Evolutionary conservation across 75 land plant species (phyloP).

Genomic region (Cupressus sempervirens): DNA sequence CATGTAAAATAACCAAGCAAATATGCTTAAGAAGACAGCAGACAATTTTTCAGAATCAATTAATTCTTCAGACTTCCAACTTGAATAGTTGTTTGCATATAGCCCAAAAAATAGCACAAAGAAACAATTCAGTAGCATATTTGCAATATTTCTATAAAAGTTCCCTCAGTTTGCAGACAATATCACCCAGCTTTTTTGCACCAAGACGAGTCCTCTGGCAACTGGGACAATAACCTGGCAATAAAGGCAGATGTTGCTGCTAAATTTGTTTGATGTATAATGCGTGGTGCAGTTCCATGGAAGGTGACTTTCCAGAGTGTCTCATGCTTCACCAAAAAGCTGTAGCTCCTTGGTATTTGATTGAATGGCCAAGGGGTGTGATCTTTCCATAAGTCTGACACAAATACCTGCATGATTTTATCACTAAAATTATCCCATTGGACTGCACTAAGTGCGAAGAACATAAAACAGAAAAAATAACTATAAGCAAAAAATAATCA

Average conservation of each 20-base stretch:
- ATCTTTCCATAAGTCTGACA: constrained; percentile 90
- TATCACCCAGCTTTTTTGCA: constrained; percentile 7
- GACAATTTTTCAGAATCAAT: background rate
- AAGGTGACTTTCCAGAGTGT: constrained; percentile 92
- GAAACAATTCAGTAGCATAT: constrained; percentile 1
- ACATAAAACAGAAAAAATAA: background rate
- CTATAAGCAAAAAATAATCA: background rate
- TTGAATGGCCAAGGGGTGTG: constrained; percentile 99
- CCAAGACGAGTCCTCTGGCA: background rate
- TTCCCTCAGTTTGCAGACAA: background rate
- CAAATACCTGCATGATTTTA: constrained; percentile 56
- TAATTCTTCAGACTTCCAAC: background rate
- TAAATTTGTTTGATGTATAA: constrained; percentile 87
- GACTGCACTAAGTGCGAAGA: background rate
- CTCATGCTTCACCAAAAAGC: constrained; percentile 90
- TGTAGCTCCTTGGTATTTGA: constrained; percentile 90
- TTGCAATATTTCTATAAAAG: background rate
- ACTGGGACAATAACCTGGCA: constrained; percentile 58
- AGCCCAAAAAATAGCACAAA: background rate
- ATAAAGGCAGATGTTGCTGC: constrained; percentile 89
- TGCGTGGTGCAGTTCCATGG: constrained; percentile 76
- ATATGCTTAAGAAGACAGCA: background rate
- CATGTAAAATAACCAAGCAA: background rate
- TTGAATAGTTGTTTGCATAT: background rate
- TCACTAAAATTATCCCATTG: background rate